These are phyloP conservation scores for Aureobasidium sp. DNA, from an alignment of 2,329 filamentous ascomycete genomes.

Conservation along the genomic window DNA sequence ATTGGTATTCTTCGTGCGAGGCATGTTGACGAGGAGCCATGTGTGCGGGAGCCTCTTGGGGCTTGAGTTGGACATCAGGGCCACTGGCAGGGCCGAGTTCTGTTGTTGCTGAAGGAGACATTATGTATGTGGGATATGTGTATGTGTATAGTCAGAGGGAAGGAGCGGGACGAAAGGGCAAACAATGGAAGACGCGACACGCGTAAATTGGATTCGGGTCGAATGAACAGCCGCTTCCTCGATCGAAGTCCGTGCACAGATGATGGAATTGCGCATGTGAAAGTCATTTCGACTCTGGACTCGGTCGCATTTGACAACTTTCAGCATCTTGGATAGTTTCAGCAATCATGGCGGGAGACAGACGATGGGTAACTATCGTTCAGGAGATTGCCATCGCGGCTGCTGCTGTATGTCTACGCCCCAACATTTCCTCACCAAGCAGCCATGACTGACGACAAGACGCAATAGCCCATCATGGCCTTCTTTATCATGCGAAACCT, in stretches of 20 bases:
- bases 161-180: neutral
- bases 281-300: neutral
- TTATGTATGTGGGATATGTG: conserved; percentile 9
- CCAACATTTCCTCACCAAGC: neutral
- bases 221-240: neutral
- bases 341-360: conserved; percentile 1
- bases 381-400: conserved; percentile 9
- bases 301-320: neutral
- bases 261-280: conserved; percentile 2
- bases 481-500: conserved; percentile 66
- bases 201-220: neutral
- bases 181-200: conserved; percentile 2
- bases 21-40: conserved; percentile 17
- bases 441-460: conserved; percentile 1
- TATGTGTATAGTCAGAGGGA: neutral
- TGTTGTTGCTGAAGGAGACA: conserved; percentile 24
- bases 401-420: neutral
- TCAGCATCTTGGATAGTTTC: neutral
- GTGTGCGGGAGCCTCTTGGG: conserved; percentile 15
- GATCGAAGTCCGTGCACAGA: neutral
- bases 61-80: conserved; percentile 18
- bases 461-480: conserved; percentile 48
- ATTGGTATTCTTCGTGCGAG: conserved; percentile 82
- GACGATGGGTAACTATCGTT: conserved; percentile 2
- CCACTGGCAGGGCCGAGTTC: conserved; percentile 22